phyloP scores from a whole-genome alignment of 2,329 filamentous ascomycete species.

The Sphaerostilbella broomeana region DNA sequence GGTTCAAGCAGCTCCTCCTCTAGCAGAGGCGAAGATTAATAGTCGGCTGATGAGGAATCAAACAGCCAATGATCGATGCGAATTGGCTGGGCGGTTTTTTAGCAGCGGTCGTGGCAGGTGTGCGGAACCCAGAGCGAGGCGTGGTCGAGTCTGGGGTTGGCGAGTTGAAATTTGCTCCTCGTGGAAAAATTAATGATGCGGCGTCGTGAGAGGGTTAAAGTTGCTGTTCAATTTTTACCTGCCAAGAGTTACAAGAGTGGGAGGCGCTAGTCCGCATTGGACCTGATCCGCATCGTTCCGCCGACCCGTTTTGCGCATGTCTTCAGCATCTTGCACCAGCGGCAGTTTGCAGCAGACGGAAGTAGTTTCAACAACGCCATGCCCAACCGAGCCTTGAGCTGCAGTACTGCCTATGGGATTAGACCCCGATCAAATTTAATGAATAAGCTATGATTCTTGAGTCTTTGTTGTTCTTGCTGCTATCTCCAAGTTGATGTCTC shows the following conservation, averaged over 20 bases:
- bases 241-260: constrained; percentile 35
- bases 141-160: constrained; percentile 37
- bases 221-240: constrained; percentile 38
- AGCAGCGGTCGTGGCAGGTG: constrained; percentile 15
- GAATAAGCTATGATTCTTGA: too few species aligned
- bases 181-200: constrained; percentile 33
- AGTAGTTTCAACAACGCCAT: too few species aligned
- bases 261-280: constrained; percentile 31
- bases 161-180: constrained; percentile 39
- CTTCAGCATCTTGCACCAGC: constrained; percentile 3
- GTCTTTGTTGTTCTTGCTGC: too few species aligned
- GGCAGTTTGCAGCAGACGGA: too few species aligned
- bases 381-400: too few species aligned
- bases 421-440: too few species aligned
- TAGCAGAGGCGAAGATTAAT: constrained; percentile 5
- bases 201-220: constrained; percentile 33
- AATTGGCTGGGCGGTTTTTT: constrained; percentile 18
- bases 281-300: constrained; percentile 13
- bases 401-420: too few species aligned
- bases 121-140: constrained; percentile 32
- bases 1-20: constrained; percentile 24
- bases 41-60: constrained; percentile 8
- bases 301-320: constrained; percentile 13
- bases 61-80: constrained; percentile 13
- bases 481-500: too few species aligned